phyloP scores from a whole-genome alignment of 345 rosid species.

The Boechera divaricarpa region DNA sequence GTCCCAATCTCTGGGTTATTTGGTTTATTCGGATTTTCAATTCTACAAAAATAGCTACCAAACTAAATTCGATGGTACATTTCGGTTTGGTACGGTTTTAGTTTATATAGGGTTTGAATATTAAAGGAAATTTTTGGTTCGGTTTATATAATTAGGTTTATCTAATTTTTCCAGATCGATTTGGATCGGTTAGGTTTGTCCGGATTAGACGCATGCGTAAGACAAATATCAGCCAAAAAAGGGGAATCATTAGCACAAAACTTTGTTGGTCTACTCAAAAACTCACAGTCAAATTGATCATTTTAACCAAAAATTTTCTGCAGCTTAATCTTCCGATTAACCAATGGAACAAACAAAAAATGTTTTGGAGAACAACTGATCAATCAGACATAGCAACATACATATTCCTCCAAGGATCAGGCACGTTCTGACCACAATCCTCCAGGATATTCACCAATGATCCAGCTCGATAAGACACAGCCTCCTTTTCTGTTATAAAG shows the following conservation, averaged over 20 bases:
- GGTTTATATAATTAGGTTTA: too few species aligned
- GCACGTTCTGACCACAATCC: constrained; percentile 61
- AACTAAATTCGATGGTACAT: too few species aligned
- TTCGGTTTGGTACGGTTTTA: too few species aligned
- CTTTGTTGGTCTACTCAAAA: neutral
- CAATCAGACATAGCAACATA: constrained; percentile 35
- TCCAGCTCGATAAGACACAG: constrained; percentile 34
- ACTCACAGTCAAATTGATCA: neutral
- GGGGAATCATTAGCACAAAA: neutral
- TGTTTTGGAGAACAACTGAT: constrained; percentile 1
- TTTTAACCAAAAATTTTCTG: constrained; percentile 28
- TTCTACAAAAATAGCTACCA: too few species aligned
- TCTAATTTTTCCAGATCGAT: too few species aligned
- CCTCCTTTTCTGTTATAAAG: constrained; percentile 56
- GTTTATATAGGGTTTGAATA: too few species aligned
- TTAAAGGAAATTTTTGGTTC: too few species aligned
- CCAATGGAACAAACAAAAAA: too few species aligned
- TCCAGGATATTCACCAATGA: constrained; percentile 56
- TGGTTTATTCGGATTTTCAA: too few species aligned
- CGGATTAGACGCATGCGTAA: neutral
- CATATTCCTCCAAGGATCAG: constrained; percentile 49
- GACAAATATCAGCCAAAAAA: neutral
- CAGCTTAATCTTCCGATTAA: constrained; percentile 4
- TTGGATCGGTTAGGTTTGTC: too few species aligned
- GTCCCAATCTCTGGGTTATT: neutral